Conservation (phyloP, 2,329 filamentous ascomycete species). For the Trichoderma sp. region DNA sequence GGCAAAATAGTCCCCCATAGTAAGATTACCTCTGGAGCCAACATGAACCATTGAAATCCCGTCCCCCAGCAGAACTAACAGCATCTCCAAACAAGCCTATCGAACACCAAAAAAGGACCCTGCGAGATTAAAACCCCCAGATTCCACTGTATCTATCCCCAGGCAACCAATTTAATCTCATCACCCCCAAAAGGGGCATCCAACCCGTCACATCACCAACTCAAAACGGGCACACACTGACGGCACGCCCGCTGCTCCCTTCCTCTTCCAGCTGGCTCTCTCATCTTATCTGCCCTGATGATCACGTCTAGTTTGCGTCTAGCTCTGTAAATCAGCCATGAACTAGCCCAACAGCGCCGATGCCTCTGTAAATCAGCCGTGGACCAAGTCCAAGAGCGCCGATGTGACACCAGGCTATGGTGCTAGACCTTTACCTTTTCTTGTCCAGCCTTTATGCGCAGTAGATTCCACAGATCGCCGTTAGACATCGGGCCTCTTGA, state of each 20-base stretch:
- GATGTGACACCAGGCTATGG: background rate
- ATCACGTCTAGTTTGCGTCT: background rate
- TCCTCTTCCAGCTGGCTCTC: background rate
- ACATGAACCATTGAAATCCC: background rate
- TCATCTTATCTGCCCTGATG: background rate
- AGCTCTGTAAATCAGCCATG: background rate
- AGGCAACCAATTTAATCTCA: background rate
- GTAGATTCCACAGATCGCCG: background rate
- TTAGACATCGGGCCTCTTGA: background rate
- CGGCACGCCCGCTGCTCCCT: background rate
- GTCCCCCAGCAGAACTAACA: background rate
- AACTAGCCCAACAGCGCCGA: background rate
- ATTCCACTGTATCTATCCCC: background rate
- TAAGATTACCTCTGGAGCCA: background rate
- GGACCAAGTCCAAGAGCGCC: background rate
- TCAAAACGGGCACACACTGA: background rate
- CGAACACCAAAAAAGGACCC: background rate
- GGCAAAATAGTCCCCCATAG: background rate
- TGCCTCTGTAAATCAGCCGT: background rate
- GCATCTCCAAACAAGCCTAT: background rate
- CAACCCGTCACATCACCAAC: background rate
- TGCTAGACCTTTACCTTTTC: background rate
- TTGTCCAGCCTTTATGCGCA: background rate
- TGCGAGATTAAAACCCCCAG: background rate
- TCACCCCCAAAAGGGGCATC: background rate